Evolutionary conservation across 306 rosid genomes (phyloP), one percentile per base, ranked within the genome.

Genomic region (Albizia julibrissin): DNA sequence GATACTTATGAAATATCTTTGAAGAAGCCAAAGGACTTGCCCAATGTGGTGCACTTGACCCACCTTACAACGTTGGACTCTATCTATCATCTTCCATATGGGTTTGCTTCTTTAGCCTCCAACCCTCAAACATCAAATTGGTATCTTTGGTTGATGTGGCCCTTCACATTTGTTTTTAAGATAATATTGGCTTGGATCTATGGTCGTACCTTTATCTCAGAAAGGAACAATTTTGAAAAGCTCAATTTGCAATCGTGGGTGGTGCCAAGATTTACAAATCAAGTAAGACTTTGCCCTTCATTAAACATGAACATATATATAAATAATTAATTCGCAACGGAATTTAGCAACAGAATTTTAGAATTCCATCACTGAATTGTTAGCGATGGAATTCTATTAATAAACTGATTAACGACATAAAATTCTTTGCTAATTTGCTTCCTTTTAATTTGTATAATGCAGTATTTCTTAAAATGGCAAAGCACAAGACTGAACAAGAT

Each of bases 61-160:
- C 93, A 89, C 58, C 50, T 89, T 0, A 89, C 87, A 0, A 87
- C 87, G 9, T 85, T 85, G 0, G 83, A 82, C 3, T 89, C 93
- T 10, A 84, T 89, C 22, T 89, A 81, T 21, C 91, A 89, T 65
- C 81, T 87, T 3, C 84, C 78, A 7, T 14, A 88, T 4, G 95
- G 91, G 1, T 90, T 90, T 81, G 88, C 97, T 10, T 42, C 79
- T 26, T 34, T 92, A 27, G 95, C 98, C 0, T 88, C 95, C 0
- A 58, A 47, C 13, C 97, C 95, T 0, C 77, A 83, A 79, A 72
- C 73, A 15, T 50, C 91, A 31, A 84, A 81, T 4, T 89, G 91
- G 93, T 88, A 88, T 64, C 40, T 92, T 0, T 29, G 67, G 69
- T 27, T 90, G 22, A 83, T 92, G 87, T 92, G 95, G 59, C 24